phyloP scores from a whole-genome alignment of 2,329 filamentous ascomycete species.

The Eutypella sp. region DNA sequence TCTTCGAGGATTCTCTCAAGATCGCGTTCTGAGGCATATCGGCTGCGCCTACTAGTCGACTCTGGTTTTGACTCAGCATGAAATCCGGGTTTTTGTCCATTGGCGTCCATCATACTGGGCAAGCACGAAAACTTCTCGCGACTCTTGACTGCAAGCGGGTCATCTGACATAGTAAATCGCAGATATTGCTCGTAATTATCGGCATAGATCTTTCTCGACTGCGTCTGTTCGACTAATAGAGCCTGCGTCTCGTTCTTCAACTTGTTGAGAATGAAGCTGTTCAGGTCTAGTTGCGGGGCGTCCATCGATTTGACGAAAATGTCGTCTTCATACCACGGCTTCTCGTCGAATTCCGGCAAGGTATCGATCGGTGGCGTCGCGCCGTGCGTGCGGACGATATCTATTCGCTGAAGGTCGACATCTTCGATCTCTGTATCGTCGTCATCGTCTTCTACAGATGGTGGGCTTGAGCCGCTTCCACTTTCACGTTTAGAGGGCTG shows the following conservation, averaged over 20 bases:
- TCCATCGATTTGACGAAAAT: conserved; percentile 39
- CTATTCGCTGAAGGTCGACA: conserved; percentile 44
- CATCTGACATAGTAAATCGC: conserved; percentile 50
- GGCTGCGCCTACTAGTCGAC: conserved; percentile 40
- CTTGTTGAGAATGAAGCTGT: conserved; percentile 41
- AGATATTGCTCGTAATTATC: conserved; percentile 48
- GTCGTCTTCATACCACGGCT: conserved; percentile 44
- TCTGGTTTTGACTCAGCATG: conserved; percentile 52
- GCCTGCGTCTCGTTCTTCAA: conserved; percentile 37
- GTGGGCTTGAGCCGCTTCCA: conserved; percentile 35
- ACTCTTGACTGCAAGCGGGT: conserved; percentile 50
- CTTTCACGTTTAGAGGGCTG: conserved; percentile 20
- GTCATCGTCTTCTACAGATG: conserved; percentile 45
- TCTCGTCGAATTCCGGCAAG: conserved; percentile 42
- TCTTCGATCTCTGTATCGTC: conserved; percentile 53
- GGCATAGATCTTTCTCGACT: conserved; percentile 37
- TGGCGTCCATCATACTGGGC: conserved; percentile 29
- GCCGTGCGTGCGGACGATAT: conserved; percentile 46
- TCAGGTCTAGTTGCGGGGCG: conserved; percentile 31
- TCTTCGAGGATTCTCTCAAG: conserved; percentile 67
- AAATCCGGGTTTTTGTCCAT: conserved; percentile 33
- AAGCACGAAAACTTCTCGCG: conserved; percentile 47
- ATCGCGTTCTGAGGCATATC: conserved; percentile 68
- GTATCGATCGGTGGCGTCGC: conserved; percentile 51
- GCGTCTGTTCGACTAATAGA: conserved; percentile 33